Percentiles rank a stretch among this genome's conserved stretches.
Conservation (phyloP, 1,284 basidiomycete genomes). For the Rhodotorula sp. region DNA sequence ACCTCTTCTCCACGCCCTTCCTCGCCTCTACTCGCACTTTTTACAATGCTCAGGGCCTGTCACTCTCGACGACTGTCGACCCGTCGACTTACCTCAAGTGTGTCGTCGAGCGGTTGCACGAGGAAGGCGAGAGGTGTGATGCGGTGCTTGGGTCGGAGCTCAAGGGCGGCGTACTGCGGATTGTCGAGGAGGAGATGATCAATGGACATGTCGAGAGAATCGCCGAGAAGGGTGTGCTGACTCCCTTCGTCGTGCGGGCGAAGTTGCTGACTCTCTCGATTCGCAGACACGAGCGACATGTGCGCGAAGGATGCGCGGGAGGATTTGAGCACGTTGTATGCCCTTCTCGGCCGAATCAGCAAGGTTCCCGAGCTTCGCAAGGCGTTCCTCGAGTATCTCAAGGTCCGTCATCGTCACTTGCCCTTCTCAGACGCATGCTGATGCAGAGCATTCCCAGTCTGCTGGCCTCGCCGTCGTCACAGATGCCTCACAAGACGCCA, state of each 20-base stretch:
- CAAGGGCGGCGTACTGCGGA: slow-evolving; percentile 22
- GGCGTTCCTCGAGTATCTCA: slow-evolving; percentile 63
- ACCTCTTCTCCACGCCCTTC: slow-evolving; percentile 40
- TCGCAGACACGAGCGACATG: slow-evolving; percentile 26
- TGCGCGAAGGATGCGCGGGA: slow-evolving; percentile 42
- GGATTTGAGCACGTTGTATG: slow-evolving; percentile 62
- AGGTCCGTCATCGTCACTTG: slow-evolving; percentile 44
- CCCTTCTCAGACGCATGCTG: too few relatives aligned
- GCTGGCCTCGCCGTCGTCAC: slow-evolving; percentile 57
- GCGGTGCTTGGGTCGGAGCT: slow-evolving; percentile 52
- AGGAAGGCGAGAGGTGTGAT: slow-evolving; percentile 60
- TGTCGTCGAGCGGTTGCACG: slow-evolving; percentile 55
- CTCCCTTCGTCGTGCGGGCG: too few relatives aligned
- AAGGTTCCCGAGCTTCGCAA: slow-evolving; percentile 59
- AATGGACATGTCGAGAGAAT: slow-evolving; percentile 36
- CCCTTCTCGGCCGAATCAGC: slow-evolving; percentile 63
- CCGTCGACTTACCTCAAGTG: slow-evolving; percentile 58
- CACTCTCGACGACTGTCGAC: slow-evolving; percentile 20
- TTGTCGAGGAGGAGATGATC: slow-evolving; percentile 41
- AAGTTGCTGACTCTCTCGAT: background rate
- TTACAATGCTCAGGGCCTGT: slow-evolving; percentile 18
- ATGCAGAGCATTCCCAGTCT: too few relatives aligned
- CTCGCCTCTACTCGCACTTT: slow-evolving; percentile 25
- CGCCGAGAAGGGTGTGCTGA: slow-evolving; percentile 33
- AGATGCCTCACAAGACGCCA: slow-evolving; percentile 60